These are phyloP conservation scores for Leishmania turanica DNA, from an alignment of 208 protist genomes.

Conservation along the genomic window DNA sequence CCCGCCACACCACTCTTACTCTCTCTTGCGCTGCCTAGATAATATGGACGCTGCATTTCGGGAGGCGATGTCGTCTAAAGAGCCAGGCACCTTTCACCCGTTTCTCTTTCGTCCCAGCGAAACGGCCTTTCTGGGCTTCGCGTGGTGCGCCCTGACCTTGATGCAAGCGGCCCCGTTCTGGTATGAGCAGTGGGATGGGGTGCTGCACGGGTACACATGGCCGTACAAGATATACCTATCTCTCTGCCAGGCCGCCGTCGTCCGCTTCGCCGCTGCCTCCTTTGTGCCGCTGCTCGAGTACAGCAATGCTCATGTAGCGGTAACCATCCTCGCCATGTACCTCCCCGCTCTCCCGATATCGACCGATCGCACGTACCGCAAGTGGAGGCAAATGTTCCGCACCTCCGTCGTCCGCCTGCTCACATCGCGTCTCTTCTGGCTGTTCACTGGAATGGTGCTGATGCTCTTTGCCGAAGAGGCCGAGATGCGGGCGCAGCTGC, in stretches of 20 bases:
- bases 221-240: conserved; percentile 75
- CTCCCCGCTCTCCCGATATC: conserved; percentile 78
- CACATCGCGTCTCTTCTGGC: conserved; percentile 80
- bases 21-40: conserved; percentile 5
- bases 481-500: conserved; percentile 23
- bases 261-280: conserved; percentile 73
- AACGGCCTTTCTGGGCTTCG: conserved; percentile 50
- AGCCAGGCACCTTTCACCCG: conserved; percentile 64
- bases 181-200: conserved; percentile 68
- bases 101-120: conserved; percentile 72
- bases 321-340: conserved; percentile 81
- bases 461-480: conserved; percentile 66
- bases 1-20: neutral
- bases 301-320: conserved; percentile 71
- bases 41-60: conserved; percentile 55
- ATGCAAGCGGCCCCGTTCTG: conserved; percentile 65
- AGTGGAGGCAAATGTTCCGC: conserved; percentile 75
- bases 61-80: conserved; percentile 47
- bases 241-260: conserved; percentile 63
- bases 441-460: conserved; percentile 63
- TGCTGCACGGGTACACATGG: conserved; percentile 45
- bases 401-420: conserved; percentile 66
- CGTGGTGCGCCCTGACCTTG: conserved; percentile 59
- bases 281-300: conserved; percentile 70
- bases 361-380: conserved; percentile 72